A percentile compares a stretch with the other conserved stretches of the same genome.
phyloP scores from a whole-genome alignment of 2,329 filamentous ascomycete genomes.

The Sphaerulina vaccinii region DNA sequence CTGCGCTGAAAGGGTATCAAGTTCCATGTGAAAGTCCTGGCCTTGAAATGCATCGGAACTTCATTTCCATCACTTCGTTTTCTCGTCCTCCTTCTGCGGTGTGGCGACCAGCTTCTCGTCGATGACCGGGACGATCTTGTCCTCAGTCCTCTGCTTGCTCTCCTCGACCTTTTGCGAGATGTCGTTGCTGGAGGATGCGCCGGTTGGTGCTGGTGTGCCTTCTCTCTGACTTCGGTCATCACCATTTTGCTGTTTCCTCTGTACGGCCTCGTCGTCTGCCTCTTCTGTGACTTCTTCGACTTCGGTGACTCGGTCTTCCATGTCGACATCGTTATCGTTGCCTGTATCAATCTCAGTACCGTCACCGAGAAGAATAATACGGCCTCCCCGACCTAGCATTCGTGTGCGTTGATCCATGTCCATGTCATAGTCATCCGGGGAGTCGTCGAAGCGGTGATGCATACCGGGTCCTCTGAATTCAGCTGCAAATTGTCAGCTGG shows the following conservation, averaged over 20 bases:
- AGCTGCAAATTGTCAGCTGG: constrained; percentile 40
- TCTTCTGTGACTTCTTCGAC: constrained; percentile 66
- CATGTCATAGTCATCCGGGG: constrained; percentile 65
- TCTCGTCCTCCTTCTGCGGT: constrained; percentile 11
- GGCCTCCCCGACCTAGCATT: constrained; percentile 67
- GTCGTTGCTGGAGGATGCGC: constrained; percentile 15
- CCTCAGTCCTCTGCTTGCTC: constrained; percentile 34
- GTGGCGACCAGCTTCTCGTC: constrained; percentile 16
- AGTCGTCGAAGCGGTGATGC: constrained; percentile 52
- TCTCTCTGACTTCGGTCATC: constrained; percentile 46
- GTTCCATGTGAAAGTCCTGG: constrained; percentile 19
- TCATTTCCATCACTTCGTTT: constrained; percentile 18
- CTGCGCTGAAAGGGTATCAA: constrained; percentile 28
- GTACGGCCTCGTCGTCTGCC: constrained; percentile 81
- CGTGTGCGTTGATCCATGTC: constrained; percentile 68
- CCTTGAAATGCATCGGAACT: constrained; percentile 8
- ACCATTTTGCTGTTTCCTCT: constrained; percentile 53
- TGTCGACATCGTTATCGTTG: constrained; percentile 69
- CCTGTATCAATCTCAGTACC: constrained; percentile 89
- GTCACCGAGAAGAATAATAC: constrained; percentile 93
- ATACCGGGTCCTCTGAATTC: constrained; percentile 53
- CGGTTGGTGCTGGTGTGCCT: constrained; percentile 51
- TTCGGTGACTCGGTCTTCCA: constrained; percentile 71
- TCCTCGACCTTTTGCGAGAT: constrained; percentile 22
- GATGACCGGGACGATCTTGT: constrained; percentile 20